phyloP scores from a whole-genome alignment of 2,329 filamentous ascomycete species.

The Colletotrichum simmondsii region DNA sequence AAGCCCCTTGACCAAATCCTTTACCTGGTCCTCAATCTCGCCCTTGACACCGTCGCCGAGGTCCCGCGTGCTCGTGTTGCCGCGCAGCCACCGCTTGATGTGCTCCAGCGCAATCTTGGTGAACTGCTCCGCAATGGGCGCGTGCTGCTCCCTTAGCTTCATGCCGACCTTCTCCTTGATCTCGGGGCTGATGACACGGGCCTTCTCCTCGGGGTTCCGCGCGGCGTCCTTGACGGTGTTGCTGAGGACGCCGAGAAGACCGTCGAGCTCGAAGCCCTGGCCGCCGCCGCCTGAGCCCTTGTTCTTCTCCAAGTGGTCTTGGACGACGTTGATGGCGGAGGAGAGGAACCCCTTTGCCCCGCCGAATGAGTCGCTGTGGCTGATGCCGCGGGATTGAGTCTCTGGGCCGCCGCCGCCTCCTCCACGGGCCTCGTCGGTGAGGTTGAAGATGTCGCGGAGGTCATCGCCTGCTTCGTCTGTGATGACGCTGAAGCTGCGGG shows the following conservation, averaged over 20 bases:
- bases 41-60: conserved; percentile 55
- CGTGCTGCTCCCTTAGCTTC: conserved; percentile 54
- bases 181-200: conserved; percentile 56
- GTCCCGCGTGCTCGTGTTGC: conserved; percentile 53
- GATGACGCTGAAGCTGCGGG: conserved; percentile 51
- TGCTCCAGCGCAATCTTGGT: conserved; percentile 57
- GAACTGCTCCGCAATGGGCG: conserved; percentile 56
- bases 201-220: conserved; percentile 58
- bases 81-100: conserved; percentile 57
- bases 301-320: conserved; percentile 50
- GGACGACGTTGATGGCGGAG: conserved; percentile 52
- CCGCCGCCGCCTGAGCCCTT: conserved; percentile 43
- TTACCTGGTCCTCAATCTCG: conserved; percentile 56
- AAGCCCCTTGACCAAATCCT: conserved; percentile 55
- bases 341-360: conserved; percentile 52
- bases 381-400: conserved; percentile 39
- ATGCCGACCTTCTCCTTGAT: conserved; percentile 56
- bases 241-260: conserved; percentile 54
- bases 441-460: conserved; percentile 54
- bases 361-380: conserved; percentile 39
- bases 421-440: conserved; percentile 45
- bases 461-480: conserved; percentile 55
- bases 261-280: conserved; percentile 52
- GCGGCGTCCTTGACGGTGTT: conserved; percentile 55
- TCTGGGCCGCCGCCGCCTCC: conserved; percentile 36